phyloP scores from a whole-genome alignment of 805 yeast species.

The Yarrowia bubula region DNA sequence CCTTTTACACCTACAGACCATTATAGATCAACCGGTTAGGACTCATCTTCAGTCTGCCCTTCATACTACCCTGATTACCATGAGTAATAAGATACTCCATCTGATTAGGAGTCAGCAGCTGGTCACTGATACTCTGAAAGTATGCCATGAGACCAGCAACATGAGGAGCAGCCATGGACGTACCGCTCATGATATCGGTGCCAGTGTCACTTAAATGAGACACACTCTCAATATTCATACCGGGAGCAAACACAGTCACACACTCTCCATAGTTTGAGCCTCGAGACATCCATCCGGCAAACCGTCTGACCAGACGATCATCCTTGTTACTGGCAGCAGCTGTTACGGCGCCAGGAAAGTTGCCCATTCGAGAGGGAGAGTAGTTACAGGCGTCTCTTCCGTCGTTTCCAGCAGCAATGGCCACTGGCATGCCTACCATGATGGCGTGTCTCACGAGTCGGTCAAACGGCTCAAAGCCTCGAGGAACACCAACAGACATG shows the following conservation, averaged over 20 bases:
- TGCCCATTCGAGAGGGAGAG: constrained; percentile 12
- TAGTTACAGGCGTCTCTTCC: constrained; percentile 19
- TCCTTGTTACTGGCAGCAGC: constrained; percentile 20
- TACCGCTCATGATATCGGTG: constrained; percentile 60
- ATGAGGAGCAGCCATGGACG: constrained; percentile 98
- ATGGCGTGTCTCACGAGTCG: constrained; percentile 38
- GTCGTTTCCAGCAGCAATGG: constrained; percentile 22
- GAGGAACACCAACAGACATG: constrained; percentile 43
- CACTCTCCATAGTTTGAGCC: constrained; percentile 59
- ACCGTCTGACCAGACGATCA: neutral
- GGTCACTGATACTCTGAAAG: constrained; percentile 39
- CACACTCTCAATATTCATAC: constrained; percentile 74
- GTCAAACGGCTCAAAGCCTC: constrained; percentile 32
- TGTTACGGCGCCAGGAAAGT: constrained; percentile 40
- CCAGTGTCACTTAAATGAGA: constrained; percentile 36
- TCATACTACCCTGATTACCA: constrained; percentile 15
- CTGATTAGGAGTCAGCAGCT: neutral
- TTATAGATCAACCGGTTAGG: constrained; percentile 18
- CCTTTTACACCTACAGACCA: neutral
- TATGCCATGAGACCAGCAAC: constrained; percentile 89
- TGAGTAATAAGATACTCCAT: constrained; percentile 13
- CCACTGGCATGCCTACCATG: constrained; percentile 38
- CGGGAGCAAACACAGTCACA: constrained; percentile 97
- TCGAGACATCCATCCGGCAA: constrained; percentile 40
- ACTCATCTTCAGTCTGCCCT: neutral